phyloP scores from a whole-genome alignment of 2,329 filamentous ascomycete species.

The Shiraia bambusicola region DNA sequence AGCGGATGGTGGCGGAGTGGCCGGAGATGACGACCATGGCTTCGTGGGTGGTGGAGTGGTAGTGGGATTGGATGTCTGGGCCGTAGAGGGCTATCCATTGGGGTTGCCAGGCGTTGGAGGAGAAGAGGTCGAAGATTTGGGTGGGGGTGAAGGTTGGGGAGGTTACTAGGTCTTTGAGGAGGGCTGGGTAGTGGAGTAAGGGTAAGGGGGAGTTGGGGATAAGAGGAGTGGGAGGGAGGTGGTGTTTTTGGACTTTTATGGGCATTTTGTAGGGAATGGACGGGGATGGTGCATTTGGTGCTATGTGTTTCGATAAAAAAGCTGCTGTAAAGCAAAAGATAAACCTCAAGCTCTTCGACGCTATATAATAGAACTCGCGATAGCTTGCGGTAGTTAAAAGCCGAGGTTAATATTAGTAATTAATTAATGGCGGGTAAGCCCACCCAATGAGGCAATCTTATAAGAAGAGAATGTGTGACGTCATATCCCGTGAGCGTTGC shows the following conservation, averaged over 20 bases:
- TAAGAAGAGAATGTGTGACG: too few species aligned
- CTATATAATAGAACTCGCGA: too few species aligned
- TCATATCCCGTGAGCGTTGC: too few species aligned
- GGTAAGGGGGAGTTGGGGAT: conserved; percentile 50
- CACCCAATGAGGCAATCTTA: too few species aligned
- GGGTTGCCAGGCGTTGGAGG: conserved; percentile 54
- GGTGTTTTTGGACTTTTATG: conserved; percentile 24
- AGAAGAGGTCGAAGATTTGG: conserved; percentile 50
- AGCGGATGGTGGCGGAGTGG: conserved; percentile 53
- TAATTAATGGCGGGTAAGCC: too few species aligned
- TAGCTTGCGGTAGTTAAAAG: too few species aligned
- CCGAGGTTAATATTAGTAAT: too few species aligned
- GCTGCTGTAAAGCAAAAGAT: too few species aligned
- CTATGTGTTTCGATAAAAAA: too few species aligned
- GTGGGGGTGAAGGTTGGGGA: conserved; percentile 25
- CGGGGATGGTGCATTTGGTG: too few species aligned
- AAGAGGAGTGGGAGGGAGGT: conserved; percentile 24
- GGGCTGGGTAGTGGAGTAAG: conserved; percentile 55
- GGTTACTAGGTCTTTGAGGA: conserved; percentile 37
- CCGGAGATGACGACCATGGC: conserved; percentile 60
- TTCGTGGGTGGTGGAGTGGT: conserved; percentile 59
- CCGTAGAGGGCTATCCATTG: conserved; percentile 62
- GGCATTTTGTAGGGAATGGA: too few species aligned
- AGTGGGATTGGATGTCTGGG: conserved; percentile 57
- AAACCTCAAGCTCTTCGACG: too few species aligned